These are phyloP conservation scores for Phytophthora lateralis DNA, from an alignment of 352 stramenopile genomes.

Conservation along the genomic window DNA sequence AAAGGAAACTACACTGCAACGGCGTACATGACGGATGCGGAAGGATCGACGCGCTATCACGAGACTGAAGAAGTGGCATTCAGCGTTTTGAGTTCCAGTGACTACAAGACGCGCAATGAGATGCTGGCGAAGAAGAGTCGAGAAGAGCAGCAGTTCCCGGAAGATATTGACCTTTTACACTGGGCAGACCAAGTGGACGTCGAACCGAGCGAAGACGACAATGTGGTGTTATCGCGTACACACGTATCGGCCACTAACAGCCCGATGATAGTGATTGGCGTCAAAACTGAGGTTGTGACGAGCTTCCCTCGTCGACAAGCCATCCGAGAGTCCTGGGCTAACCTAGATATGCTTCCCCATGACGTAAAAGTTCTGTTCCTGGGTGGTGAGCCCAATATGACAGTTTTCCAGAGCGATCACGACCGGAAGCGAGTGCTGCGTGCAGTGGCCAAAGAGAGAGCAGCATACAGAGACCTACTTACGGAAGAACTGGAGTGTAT, in stretches of 20 bases:
- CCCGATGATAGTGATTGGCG: constrained; percentile 41
- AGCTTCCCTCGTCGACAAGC: constrained; percentile 43
- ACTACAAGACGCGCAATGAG: constrained; percentile 6
- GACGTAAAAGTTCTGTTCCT: constrained; percentile 41
- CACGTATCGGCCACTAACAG: neutral
- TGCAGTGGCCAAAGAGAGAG: constrained; percentile 43
- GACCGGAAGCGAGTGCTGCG: constrained; percentile 9
- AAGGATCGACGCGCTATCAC: constrained; percentile 1
- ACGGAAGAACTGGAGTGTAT: constrained; percentile 53
- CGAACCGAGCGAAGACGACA: neutral
- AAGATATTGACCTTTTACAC: constrained; percentile 17
- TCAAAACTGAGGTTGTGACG: constrained; percentile 46
- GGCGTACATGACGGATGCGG: constrained; percentile 21
- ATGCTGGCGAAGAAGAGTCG: constrained; percentile 11
- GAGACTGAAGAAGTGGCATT: constrained; percentile 12
- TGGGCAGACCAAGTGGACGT: constrained; percentile 18
- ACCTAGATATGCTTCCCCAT: constrained; percentile 12
- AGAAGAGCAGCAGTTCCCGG: constrained; percentile 24
- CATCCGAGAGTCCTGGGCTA: constrained; percentile 51
- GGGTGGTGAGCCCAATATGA: constrained; percentile 28
- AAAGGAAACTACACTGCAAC: constrained; percentile 28
- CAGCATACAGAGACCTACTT: constrained; percentile 48
- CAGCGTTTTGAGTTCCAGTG: constrained; percentile 9
- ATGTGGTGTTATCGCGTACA: constrained; percentile 4
- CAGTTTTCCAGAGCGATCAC: constrained; percentile 4